Evolutionary conservation across 331 rosid genomes (phyloP), one percentile per base, ranked within the genome.

Genomic region (Cydonia oblonga): DNA sequence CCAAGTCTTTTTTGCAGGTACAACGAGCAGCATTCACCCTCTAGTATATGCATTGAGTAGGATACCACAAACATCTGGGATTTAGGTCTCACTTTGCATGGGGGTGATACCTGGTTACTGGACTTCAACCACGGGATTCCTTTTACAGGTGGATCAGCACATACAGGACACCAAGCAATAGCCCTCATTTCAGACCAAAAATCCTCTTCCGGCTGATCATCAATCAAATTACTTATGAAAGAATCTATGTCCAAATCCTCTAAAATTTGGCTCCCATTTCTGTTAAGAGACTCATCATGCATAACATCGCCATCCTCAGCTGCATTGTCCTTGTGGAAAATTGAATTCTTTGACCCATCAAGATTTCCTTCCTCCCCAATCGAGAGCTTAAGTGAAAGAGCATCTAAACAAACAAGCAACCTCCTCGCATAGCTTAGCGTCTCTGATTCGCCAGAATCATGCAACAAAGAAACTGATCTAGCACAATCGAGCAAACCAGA

Each of bases 401-500:
- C 75, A 82, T 87, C 96, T 79, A 93, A 73, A 75, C 82, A 81
- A 71, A 28, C 69, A 81, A 93, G 84, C 38, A 93, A 81, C 71
- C 80, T 81, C 81, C 79, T 81, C 40, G 89, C 98, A 42, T 74
- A 83, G 66, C 75, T 82, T 60, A 46, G 76, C 68, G 96, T 75
- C 80, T 86, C 89, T 65, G 82, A 66, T 26, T 82, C 85, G 70
- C 80, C 78, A 64, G 84, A 82, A 76, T 89, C 90, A 69, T 86
- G 86, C 83, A 85, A 79, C 74, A 89, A 70, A 73, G 89, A 84
- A 70, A 93, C 91, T 58, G 98, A 85, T 81, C 89, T 91, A 59
- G 98, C 98, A 79, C 96, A 87, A 81, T 93, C 98, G 53, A 93
- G 88, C 75, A 93, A 86, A 64, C 98, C 97, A 89, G 91, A 83